Conservation (phyloP, 208 protist species). For the Acanthamoeba royreba region DNA sequence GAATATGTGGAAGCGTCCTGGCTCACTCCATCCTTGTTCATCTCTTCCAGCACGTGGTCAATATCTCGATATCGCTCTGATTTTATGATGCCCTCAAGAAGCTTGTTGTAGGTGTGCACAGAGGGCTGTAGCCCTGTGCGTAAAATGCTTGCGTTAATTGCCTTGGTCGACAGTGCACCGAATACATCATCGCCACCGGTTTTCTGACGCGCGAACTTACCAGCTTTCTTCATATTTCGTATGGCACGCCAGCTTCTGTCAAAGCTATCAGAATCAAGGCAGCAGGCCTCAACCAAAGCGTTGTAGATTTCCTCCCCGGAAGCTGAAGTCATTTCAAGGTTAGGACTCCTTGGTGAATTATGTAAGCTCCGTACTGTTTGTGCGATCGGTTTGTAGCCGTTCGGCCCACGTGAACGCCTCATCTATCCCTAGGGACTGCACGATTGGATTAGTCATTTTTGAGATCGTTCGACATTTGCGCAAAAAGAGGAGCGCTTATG, state of each 20-base stretch:
- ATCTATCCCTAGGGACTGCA: background rate
- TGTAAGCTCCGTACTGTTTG: background rate
- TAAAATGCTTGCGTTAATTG: no score
- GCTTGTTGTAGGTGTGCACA: background rate
- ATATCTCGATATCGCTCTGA: background rate
- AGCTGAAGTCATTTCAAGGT: background rate
- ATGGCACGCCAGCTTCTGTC: background rate
- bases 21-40: background rate
- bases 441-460: background rate
- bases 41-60: background rate
- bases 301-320: background rate
- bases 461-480: background rate
- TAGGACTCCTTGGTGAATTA: background rate
- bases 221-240: background rate
- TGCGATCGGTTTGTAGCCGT: background rate
- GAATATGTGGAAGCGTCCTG: background rate
- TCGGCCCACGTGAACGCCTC: background rate
- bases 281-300: background rate
- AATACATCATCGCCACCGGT: background rate
- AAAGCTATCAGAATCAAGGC: background rate
- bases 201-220: background rate
- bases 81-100: background rate
- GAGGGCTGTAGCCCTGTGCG: background rate
- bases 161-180: no score
- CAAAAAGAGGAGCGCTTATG: background rate